Conservation (phyloP, 345 rosid species). For the Mangifera indica region DNA sequence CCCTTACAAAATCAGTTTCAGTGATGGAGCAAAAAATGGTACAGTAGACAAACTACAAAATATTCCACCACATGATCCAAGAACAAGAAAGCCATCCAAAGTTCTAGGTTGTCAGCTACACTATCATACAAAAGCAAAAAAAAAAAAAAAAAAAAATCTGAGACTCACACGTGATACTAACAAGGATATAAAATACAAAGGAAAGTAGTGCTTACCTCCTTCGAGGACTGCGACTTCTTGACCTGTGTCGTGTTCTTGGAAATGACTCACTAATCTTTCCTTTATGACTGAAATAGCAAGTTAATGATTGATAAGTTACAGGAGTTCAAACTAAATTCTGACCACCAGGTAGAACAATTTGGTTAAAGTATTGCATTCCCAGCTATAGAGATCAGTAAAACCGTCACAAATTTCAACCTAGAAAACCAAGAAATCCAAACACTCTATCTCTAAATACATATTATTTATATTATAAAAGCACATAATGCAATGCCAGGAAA, state of each 20-base stretch:
- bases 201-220: conserved; percentile 28
- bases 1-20: too few relatives aligned
- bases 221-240: conserved; percentile 59
- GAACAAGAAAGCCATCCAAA: neutral
- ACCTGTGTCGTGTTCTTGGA: conserved; percentile 36
- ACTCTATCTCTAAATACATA: too few relatives aligned
- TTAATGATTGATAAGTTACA: neutral
- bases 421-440: too few relatives aligned
- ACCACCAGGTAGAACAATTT: too few relatives aligned
- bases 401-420: too few relatives aligned
- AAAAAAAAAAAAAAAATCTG: too few relatives aligned
- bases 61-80: neutral
- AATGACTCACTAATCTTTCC: conserved; percentile 50
- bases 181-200: neutral
- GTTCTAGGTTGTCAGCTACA: neutral
- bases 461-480: too few relatives aligned
- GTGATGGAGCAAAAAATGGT: neutral
- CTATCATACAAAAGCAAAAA: neutral
- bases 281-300: conserved; percentile 33
- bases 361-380: too few relatives aligned
- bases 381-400: too few relatives aligned
- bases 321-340: too few relatives aligned
- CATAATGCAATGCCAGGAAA: too few relatives aligned
- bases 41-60: neutral
- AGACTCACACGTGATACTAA: neutral